phyloP scores from a whole-genome alignment of 1,284 basidiomycete species.

The Cystobasidium slooffiae region DNA sequence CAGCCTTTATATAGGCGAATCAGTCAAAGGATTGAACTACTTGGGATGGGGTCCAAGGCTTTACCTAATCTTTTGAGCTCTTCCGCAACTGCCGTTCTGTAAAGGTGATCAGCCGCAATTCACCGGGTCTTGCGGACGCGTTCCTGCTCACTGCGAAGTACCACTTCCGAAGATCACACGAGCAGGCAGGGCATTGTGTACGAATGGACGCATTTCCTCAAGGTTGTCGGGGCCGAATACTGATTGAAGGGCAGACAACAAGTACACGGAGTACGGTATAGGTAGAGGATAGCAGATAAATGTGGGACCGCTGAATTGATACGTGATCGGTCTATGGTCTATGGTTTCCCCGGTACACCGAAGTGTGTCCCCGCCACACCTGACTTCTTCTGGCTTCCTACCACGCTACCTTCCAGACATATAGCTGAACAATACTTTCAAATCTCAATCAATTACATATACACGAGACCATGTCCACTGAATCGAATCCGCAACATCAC shows the following conservation, averaged over 20 bases:
- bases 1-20: slow-evolving; percentile 53
- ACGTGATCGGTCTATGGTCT: too few relatives aligned
- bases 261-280: too few relatives aligned
- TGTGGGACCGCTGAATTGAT: too few relatives aligned
- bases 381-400: too few relatives aligned
- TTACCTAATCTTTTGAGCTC: slow-evolving; percentile 57
- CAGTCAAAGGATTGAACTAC: slow-evolving; percentile 55
- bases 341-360: too few relatives aligned
- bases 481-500: neutral
- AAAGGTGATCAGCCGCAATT: neutral
- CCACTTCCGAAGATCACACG: slow-evolving; percentile 61
- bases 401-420: too few relatives aligned
- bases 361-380: too few relatives aligned
- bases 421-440: neutral
- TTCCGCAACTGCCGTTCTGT: slow-evolving; percentile 55
- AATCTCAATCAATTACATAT: neutral
- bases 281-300: too few relatives aligned
- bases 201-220: slow-evolving; percentile 55
- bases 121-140: neutral
- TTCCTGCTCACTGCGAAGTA: slow-evolving; percentile 51
- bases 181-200: slow-evolving; percentile 59
- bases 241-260: too few relatives aligned
- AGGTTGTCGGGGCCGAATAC: too few relatives aligned
- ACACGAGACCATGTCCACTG: slow-evolving; percentile 6
- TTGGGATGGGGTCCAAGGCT: slow-evolving; percentile 55